Evolutionary conservation across 176 grass and related monocot genomes (phyloP).

Genomic region (Chrysopogon serrulatus): DNA sequence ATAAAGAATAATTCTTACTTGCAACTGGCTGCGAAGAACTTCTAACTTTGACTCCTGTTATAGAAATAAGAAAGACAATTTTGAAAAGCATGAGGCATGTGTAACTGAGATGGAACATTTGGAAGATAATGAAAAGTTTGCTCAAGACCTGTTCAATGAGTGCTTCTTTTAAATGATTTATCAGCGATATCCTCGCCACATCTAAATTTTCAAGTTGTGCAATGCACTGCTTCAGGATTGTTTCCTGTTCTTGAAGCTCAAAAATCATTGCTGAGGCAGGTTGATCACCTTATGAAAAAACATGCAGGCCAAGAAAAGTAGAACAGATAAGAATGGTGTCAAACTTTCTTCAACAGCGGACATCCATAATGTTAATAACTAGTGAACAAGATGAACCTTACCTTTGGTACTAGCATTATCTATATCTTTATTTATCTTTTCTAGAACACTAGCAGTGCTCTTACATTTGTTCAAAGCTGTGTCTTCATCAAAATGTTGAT

Average conservation of each 20-base stretch:
- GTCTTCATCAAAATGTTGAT: conserved; percentile 78
- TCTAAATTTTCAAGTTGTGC: conserved; percentile 63
- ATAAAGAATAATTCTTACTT: conserved; percentile 59
- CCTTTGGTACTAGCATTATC: conserved; percentile 59
- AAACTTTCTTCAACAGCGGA: background rate
- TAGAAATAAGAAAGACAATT: conserved; percentile 19
- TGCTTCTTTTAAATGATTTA: conserved; percentile 77
- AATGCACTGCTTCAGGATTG: conserved; percentile 52
- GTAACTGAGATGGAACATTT: background rate
- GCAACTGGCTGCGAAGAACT: conserved; percentile 47
- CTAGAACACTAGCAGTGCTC: conserved; percentile 44
- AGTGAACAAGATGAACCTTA: conserved; percentile 35
- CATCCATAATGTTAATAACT: background rate
- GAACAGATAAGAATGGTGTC: background rate
- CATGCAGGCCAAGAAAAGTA: conserved; percentile 2
- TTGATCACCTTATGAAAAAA: conserved; percentile 59
- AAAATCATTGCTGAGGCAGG: conserved; percentile 54
- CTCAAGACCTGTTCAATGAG: conserved; percentile 70
- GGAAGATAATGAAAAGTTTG: conserved; percentile 7
- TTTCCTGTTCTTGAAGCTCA: conserved; percentile 66
- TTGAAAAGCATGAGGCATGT: background rate
- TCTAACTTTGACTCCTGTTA: conserved; percentile 65
- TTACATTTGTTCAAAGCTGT: conserved; percentile 67
- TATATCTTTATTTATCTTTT: conserved; percentile 69
- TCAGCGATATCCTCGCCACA: conserved; percentile 43